Evolutionary conservation across 148 eudicot genomes (phyloP).

Genomic region (Nepenthes gracilis): DNA sequence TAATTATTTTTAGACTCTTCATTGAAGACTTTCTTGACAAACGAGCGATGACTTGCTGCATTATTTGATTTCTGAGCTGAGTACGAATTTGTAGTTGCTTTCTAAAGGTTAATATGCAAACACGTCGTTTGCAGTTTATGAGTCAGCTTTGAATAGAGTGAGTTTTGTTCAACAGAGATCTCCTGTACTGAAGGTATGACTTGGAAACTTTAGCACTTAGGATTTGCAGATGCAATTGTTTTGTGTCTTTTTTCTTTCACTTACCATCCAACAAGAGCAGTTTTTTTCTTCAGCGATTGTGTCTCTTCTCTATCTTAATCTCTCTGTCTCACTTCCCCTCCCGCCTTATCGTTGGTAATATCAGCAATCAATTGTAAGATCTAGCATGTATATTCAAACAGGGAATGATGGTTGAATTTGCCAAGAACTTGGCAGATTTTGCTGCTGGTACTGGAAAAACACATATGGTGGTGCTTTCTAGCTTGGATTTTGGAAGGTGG

Average conservation of each 20-base stretch:
- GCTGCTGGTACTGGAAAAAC: conserved; percentile 76
- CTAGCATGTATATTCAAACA: conserved; percentile 11
- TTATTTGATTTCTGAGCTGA: too few species aligned
- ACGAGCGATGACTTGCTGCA: too few species aligned
- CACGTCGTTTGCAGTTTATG: conserved; percentile 45
- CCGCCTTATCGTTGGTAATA: too few species aligned
- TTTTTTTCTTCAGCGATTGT: too few species aligned
- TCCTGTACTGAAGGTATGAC: conserved; percentile 70
- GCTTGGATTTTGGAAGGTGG: conserved; percentile 93
- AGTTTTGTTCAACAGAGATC: conserved; percentile 83
- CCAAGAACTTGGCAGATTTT: conserved; percentile 77
- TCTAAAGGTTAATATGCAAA: too few species aligned
- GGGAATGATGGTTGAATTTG: conserved; percentile 88
- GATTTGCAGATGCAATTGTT: background rate
- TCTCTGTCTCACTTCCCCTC: too few species aligned
- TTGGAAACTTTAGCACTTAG: background rate
- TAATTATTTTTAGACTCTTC: too few species aligned
- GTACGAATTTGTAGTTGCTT: too few species aligned
- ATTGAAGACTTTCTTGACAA: too few species aligned
- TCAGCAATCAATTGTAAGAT: too few species aligned
- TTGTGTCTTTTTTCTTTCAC: background rate
- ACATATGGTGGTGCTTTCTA: conserved; percentile 80
- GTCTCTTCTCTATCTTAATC: too few species aligned
- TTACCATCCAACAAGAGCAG: too few species aligned
- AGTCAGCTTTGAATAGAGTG: conserved; percentile 32